Evolutionary conservation across 1,284 basidiomycete species (phyloP).

Genomic region (Earliella scabrosa): DNA sequence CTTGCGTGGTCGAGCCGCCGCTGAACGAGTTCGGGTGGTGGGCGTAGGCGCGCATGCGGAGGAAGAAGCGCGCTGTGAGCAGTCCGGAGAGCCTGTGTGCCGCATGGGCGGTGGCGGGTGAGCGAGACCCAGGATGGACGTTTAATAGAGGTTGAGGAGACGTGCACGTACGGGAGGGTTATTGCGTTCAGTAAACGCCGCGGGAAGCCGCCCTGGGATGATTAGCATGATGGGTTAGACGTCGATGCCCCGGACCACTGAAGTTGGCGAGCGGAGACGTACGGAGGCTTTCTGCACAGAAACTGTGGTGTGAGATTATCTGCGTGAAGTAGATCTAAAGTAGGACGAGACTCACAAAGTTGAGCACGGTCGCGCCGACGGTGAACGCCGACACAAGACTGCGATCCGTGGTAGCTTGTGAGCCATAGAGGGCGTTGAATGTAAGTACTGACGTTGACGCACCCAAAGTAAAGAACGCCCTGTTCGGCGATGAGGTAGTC

Average conservation of each 20-base stretch:
- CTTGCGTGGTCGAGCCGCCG: not conserved
- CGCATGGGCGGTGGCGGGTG: not conserved
- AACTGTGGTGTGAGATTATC: not conserved
- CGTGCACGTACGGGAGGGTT: slow-evolving; percentile 29
- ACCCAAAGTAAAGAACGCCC: slow-evolving; percentile 38
- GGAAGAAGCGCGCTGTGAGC: slow-evolving; percentile 39
- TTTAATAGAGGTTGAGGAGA: not conserved
- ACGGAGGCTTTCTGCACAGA: not conserved
- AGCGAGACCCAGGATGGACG: not conserved
- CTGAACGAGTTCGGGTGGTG: slow-evolving; percentile 21
- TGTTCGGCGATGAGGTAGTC: slow-evolving; percentile 36
- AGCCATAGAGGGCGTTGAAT: no score
- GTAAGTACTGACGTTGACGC: not conserved
- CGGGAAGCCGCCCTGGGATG: slow-evolving; percentile 31
- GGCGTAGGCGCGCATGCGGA: slow-evolving; percentile 31
- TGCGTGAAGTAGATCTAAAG: not conserved
- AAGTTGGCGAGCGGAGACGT: not conserved
- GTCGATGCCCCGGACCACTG: no score
- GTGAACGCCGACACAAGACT: slow-evolving; percentile 36
- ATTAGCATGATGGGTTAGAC: not conserved
- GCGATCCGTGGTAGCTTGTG: not conserved
- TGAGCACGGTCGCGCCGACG: slow-evolving; percentile 32
- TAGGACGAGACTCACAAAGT: slow-evolving; percentile 31
- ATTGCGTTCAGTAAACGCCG: slow-evolving; percentile 36
- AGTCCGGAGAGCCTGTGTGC: slow-evolving; percentile 36